Evolutionary conservation across 129 eudicot genomes (phyloP).

Genomic region (Sambucus nigra): DNA sequence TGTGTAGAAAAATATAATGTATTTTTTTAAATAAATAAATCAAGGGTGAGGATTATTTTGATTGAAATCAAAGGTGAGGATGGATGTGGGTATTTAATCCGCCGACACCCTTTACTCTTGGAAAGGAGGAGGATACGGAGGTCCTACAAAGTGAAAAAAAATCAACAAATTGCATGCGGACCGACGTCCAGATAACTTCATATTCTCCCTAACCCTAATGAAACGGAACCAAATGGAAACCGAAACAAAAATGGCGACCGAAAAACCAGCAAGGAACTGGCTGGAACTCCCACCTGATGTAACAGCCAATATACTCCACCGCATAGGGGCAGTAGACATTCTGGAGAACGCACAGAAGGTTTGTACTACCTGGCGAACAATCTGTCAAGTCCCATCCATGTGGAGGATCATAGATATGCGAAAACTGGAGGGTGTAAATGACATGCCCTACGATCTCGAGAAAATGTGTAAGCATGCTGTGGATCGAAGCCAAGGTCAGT

Average conservation of each 20-base stretch:
- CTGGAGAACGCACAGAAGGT: conserved; percentile 23
- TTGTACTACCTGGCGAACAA: conserved; percentile 20
- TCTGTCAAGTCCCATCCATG: conserved; percentile 22
- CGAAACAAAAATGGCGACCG: background rate
- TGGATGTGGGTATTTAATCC: no score
- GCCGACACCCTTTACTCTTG: no score
- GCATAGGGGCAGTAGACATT: conserved; percentile 4
- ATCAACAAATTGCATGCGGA: no score
- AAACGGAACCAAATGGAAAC: background rate
- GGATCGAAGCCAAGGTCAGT: conserved; percentile 28
- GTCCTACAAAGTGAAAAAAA: no score
- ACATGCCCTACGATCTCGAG: conserved; percentile 7
- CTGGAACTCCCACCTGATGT: conserved; percentile 25
- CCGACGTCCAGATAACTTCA: no score
- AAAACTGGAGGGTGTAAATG: background rate
- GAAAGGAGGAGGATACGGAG: no score
- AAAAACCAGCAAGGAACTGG: conserved; percentile 14
- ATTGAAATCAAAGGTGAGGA: no score
- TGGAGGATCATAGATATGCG: conserved; percentile 19
- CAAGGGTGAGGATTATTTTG: no score
- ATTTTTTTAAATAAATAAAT: no score
- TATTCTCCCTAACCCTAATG: no score
- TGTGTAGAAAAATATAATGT: no score
- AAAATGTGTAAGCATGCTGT: conserved; percentile 26
- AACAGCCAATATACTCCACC: conserved; percentile 10